These are phyloP conservation scores for Suhomyces emberorum DNA, from an alignment of 805 yeast species.

Conservation along the genomic window DNA sequence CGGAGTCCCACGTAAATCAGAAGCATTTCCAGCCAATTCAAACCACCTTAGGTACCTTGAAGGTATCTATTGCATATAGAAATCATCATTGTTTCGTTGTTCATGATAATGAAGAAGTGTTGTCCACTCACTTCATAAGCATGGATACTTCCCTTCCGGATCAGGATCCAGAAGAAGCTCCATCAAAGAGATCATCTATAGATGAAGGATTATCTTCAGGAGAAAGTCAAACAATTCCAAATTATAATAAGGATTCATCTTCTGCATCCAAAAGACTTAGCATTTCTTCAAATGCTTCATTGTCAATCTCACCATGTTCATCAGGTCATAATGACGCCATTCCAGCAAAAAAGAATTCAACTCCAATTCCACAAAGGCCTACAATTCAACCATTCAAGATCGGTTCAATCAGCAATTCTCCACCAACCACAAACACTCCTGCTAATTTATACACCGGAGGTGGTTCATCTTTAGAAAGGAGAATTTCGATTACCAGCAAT, in stretches of 20 bases:
- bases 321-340: constrained; percentile 6
- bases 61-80: constrained; percentile 77
- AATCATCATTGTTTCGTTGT: constrained; percentile 64
- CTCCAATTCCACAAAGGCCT: constrained; percentile 22
- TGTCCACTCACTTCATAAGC: constrained; percentile 54
- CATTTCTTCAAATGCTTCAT: constrained; percentile 10
- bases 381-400: constrained; percentile 59
- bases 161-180: not conserved
- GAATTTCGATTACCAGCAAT: constrained; percentile 43
- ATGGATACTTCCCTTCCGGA: constrained; percentile 30
- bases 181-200: not conserved
- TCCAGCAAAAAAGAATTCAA: constrained; percentile 9
- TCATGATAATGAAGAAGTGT: constrained; percentile 61
- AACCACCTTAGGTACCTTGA: constrained; percentile 72
- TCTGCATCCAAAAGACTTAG: not conserved
- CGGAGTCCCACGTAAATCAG: constrained; percentile 54
- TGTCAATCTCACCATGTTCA: constrained; percentile 29
- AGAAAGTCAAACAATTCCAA: not conserved
- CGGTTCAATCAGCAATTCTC: constrained; percentile 51
- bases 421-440: constrained; percentile 28
- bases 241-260: not conserved
- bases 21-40: constrained; percentile 65
- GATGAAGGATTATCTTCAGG: constrained; percentile 3
- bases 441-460: constrained; percentile 14
- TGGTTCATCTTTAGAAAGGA: constrained; percentile 32